Base-by-base conservation (phyloP, 139 green algal species). In the Haematococcus lacustris region DNA sequence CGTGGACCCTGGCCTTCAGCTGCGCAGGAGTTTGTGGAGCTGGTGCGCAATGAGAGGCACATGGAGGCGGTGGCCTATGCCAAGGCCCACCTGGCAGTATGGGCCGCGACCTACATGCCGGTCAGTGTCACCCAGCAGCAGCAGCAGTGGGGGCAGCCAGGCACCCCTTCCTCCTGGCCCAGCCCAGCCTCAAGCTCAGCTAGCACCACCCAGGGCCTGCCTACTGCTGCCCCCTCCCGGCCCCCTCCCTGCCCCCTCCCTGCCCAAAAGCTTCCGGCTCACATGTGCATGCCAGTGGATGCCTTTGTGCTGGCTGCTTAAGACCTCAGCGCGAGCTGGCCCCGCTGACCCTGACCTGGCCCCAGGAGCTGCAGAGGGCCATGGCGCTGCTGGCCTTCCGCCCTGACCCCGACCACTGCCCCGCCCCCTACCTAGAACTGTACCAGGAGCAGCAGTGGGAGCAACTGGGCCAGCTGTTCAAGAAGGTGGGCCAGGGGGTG, bases 21-120 rank as follows among this genome's bases (percentile, higher is more conserved):
- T 57, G 47, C 47, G 67, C 80, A 97, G 88, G 92, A 97, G 79
- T 98, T 97, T 70, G 77, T 98, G 0, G 91, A 98, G 76, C 85
- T 96, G 26, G 89, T 97, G 51, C 86, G 90, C 5, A 33, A 63
- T 34, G 85, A 76, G 13, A 34, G 80, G 51, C 76, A 86, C 59
- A 26, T 85, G 32, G 81, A 88, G 23, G 93, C 93, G 1, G 85
- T 98, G 33, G 47, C 51, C 0, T 94, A 98, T 73, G 90, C 93
- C 2, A 85, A 87, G 26, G 41, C 76, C n/a, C 74, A 97, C 71
- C 73, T 97, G 28, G 80, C 92, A 30, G 81, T 74, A 2, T 96
- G 81, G 82, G 88, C 86, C 2, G 35, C 17, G 30, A 40, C 35
- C 40, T 59, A 72, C 67, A 37, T 59, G 67, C 43, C 62, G 41